Base-by-base conservation (phyloP, 2,329 filamentous ascomycete genomes). In the Calonectria crousiana region DNA sequence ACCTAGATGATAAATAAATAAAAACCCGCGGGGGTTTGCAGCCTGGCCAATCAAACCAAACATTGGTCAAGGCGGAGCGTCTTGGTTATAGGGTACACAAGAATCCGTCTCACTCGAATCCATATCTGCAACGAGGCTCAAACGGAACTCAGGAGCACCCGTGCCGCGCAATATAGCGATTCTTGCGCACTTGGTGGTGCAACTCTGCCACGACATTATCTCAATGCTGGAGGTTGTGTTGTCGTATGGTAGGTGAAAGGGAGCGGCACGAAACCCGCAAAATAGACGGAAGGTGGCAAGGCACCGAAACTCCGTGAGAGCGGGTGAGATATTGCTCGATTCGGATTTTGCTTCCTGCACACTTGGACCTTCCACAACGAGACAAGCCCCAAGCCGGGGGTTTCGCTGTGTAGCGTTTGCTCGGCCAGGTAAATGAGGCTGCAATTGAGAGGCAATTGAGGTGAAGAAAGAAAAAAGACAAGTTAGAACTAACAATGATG, bases 321-420 rank as follows among this genome's bases (percentile, higher is more conserved):
- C 30, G 56, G 34, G 56, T 36, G 23, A 36, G 5, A 41, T 62
- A 26, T 30, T 28, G 56, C 56, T 26, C 4, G 56, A 62, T 62
- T 62, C 4, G 34, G 56, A 62, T 23, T 28, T n/a, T 18, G 34
- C 52, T 56, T 56, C 52, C 52, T 34, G 52, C 52, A 34, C 6
- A 62, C 26, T 62, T 41, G 36, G 56, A 62, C 56, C 56, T 62
- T 62, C 56, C 56, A 28, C 56, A 62, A 62, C 34, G 8, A 62
- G 56, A 26, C 56, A 62, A 62, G 56, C 36, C 16, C 23, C n/a
- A 38, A 41, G 56, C 23, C 8, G 36, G 34, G 32, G 56, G 1
- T 62, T 20, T 62, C 23, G 6, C 10, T 26, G 14, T 28, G 36
- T 14, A 38, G 36, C 44, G n/a, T n/a, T 62, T 62, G 56, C n/a